phyloP scores from a whole-genome alignment of 495 filamentous ascomycete species.

The Astrocystis sublimbata region DNA sequence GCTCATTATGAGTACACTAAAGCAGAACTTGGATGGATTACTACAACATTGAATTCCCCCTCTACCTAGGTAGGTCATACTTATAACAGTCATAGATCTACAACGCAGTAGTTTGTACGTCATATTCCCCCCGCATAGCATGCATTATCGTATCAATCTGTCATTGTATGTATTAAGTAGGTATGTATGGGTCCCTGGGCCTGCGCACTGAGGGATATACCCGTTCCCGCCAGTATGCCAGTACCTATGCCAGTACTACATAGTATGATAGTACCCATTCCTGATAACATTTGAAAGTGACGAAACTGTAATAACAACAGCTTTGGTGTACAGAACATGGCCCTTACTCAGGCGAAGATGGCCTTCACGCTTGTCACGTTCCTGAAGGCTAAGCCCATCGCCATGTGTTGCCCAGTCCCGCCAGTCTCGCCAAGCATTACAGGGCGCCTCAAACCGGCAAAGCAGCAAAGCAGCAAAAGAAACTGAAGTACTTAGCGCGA shows the following conservation, averaged over 20 bases:
- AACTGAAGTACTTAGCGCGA: not conserved
- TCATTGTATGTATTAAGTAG: too few relatives aligned
- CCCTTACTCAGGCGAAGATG: not conserved
- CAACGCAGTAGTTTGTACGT: not conserved
- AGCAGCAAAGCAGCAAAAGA: not conserved
- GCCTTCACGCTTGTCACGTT: not conserved
- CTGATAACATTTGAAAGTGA: too few relatives aligned
- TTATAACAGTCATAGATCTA: not conserved
- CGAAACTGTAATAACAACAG: too few relatives aligned
- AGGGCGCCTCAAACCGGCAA: not conserved
- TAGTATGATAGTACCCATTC: too few relatives aligned
- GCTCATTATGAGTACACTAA: not conserved
- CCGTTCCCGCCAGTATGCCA: too few relatives aligned
- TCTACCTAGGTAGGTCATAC: too few relatives aligned
- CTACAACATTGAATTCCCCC: not conserved
- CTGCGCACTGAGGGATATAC: too few relatives aligned
- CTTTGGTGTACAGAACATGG: too few relatives aligned
- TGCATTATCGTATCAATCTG: not conserved
- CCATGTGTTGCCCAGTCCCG: not conserved
- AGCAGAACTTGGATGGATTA: conserved; percentile 4
- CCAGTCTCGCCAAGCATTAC: not conserved
- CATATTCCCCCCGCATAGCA: not conserved
- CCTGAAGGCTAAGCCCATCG: not conserved
- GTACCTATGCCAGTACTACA: too few relatives aligned
- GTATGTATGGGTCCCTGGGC: not conserved